Evolutionary conservation across 176 grass and related monocot genomes (phyloP).

Genomic region (Cenchrus fungigraminus): DNA sequence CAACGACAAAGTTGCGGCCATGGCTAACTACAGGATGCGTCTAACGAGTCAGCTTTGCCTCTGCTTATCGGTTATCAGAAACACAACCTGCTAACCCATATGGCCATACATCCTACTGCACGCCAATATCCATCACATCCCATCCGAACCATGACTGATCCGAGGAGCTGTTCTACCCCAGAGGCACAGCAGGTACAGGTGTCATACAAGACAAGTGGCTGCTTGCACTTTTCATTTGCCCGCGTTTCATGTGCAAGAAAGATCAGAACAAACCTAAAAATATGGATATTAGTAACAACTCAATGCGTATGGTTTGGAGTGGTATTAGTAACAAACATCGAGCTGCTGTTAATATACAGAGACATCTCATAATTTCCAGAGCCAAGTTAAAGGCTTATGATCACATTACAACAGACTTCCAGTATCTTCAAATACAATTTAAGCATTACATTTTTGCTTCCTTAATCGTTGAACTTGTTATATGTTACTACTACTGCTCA

Average conservation of each 20-base stretch:
- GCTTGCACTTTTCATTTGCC: not conserved
- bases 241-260: not conserved
- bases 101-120: too few relatives aligned
- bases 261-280: not conserved
- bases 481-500: conserved; percentile 22
- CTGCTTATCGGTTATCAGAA: too few relatives aligned
- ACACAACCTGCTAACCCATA: too few relatives aligned
- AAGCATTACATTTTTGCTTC: conserved; percentile 16
- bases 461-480: conserved; percentile 16
- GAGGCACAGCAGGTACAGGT: not conserved
- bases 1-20: too few relatives aligned
- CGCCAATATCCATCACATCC: not conserved
- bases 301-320: not conserved
- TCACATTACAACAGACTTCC: conserved; percentile 33
- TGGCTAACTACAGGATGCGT: too few relatives aligned
- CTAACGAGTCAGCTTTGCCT: too few relatives aligned
- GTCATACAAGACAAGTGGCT: not conserved
- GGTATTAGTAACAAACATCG: not conserved
- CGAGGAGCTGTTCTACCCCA: not conserved
- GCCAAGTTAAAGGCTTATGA: conserved; percentile 24
- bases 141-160: not conserved
- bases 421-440: conserved; percentile 21
- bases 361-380: conserved; percentile 7
- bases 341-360: conserved; percentile 30
- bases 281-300: not conserved